Evolutionary conservation across 495 filamentous ascomycete species (phyloP).

Genomic region (Aspergillus baeticus): DNA sequence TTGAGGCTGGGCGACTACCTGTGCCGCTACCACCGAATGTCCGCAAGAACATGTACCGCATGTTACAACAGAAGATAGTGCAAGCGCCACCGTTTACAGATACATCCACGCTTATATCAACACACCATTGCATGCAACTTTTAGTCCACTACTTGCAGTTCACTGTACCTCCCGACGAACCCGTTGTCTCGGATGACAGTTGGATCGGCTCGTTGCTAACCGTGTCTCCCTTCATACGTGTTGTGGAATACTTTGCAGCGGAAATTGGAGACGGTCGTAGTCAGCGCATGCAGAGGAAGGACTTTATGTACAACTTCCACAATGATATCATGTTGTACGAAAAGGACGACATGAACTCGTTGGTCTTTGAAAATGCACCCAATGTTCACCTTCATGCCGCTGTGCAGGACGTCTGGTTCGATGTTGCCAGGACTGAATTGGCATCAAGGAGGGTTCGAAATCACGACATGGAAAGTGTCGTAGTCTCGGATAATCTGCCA

Average conservation of each 20-base stretch:
- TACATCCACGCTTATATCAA: slow-evolving; percentile 41
- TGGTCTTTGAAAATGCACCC: slow-evolving; percentile 34
- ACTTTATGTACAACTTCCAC: slow-evolving; percentile 48
- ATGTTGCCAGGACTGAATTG: slow-evolving; percentile 36
- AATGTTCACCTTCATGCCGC: slow-evolving; percentile 35
- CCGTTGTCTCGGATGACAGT: slow-evolving; percentile 31
- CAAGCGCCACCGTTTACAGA: slow-evolving; percentile 45
- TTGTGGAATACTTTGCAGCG: slow-evolving; percentile 47
- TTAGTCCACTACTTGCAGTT: slow-evolving; percentile 41
- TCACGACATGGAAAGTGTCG: slow-evolving; percentile 35
- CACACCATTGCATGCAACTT: slow-evolving; percentile 47
- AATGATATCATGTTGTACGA: slow-evolving; percentile 35
- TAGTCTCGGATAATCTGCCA: slow-evolving; percentile 34
- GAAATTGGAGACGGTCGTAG: slow-evolving; percentile 46
- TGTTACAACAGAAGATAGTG: slow-evolving; percentile 40
- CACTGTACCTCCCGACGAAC: slow-evolving; percentile 36
- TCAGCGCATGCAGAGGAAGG: slow-evolving; percentile 43
- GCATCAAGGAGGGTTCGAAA: slow-evolving; percentile 26
- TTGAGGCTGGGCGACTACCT: slow-evolving; percentile 39
- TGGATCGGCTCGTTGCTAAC: slow-evolving; percentile 47
- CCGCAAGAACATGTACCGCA: slow-evolving; percentile 38
- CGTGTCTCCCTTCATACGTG: slow-evolving; percentile 39
- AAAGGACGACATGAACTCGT: slow-evolving; percentile 41
- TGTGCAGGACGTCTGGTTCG: slow-evolving; percentile 44
- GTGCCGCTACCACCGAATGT: slow-evolving; percentile 35